Evolutionary conservation across 148 eudicot genomes (phyloP), one percentile per base, ranked within the genome.

Genomic region (Nyssa sinensis): DNA sequence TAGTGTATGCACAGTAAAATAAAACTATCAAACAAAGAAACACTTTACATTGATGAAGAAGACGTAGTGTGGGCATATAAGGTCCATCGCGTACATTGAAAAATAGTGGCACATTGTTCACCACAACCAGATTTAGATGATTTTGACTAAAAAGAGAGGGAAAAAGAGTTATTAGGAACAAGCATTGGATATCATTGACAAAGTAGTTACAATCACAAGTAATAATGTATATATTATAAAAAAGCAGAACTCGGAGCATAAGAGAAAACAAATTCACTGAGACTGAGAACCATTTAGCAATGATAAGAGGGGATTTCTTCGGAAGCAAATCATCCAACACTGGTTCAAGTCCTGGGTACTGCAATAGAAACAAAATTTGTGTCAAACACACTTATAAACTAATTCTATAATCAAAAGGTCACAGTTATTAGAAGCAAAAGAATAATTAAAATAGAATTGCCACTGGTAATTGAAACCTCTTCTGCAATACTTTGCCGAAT

Each of bases 61-160:
- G 96, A 28, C 99, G 88, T 49, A 95, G 81, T 8, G 99, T 95
- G 69, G 99, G 99, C 99, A 95, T 95, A 74, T 95, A 95, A 59
- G 99, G 99, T 75, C 99, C 99, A 84, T 95, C 99, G 44, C 99
- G 93, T 73, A 95, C 78, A 68, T 95, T 92, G 83, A 95, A 95
- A 79, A 95, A 95, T 16, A 95, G 78, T 12, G 97, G 99, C 67
- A 92, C 94, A 72, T 84, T 92, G 88, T 92, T 92, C 62, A 92
- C 97, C 55, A 95, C 84, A 41, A 90, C 97, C 81, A 95, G 85
- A 84, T 95, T 95, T 64, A 95, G 86, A 90, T 95, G 98, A 72
- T 95, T 95, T 86, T 83, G 97, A 73, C 98, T 95, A 85, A 77
- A 61, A 63, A 85, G 35, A 72, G 62, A 8, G 37, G 69, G 55